These are phyloP conservation scores for Oropetium thomaeum DNA, from an alignment of 176 grass and related monocot species.

Conservation along the genomic window DNA sequence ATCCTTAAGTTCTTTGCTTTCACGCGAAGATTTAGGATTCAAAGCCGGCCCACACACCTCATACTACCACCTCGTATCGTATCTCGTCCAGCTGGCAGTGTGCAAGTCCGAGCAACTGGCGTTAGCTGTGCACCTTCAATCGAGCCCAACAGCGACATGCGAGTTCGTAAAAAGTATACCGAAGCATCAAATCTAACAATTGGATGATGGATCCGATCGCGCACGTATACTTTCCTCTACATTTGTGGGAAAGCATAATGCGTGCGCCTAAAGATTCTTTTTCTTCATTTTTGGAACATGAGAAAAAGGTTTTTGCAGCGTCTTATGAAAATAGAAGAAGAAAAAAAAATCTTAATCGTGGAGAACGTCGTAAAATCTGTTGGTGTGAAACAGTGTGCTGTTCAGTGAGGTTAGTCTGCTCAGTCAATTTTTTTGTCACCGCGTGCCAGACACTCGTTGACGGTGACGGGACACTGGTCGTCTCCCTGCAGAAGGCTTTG, in stretches of 20 bases:
- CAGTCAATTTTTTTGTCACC: background rate
- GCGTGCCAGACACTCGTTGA: background rate
- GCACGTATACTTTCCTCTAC: background rate
- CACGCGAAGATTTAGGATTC: conserved; percentile 9
- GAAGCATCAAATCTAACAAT: conserved; percentile 8
- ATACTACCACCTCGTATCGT: background rate
- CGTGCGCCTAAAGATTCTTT: background rate
- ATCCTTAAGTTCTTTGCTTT: conserved; percentile 21
- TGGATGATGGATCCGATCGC: background rate
- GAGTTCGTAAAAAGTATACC: background rate
- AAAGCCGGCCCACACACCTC: background rate
- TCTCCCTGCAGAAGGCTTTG: background rate
- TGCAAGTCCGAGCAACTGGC: too few relatives aligned
- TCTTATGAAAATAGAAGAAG: background rate
- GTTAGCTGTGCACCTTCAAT: background rate
- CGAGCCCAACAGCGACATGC: background rate
- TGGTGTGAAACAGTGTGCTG: background rate
- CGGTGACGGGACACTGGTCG: background rate
- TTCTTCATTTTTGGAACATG: background rate
- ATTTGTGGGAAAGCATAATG: background rate
- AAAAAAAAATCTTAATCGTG: background rate
- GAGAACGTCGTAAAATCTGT: background rate
- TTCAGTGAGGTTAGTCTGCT: background rate
- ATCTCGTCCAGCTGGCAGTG: too few relatives aligned
- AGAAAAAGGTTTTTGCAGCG: background rate